Evolutionary conservation across 2,329 filamentous ascomycete genomes (phyloP), one percentile per base, ranked within the genome.

Genomic region (Lomentospora prolificans): DNA sequence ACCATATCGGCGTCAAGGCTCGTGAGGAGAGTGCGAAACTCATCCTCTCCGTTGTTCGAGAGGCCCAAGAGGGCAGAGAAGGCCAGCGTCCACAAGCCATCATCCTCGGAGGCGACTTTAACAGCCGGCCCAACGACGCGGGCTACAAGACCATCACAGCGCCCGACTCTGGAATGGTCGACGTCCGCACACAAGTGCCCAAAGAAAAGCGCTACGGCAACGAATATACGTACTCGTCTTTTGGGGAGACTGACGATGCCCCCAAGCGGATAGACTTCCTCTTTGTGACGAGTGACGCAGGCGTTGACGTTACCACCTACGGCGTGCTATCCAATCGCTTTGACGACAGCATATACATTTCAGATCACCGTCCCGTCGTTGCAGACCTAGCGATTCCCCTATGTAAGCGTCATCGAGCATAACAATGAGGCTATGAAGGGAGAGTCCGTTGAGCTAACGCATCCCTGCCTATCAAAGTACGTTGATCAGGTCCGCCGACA

Each of bases 71-170:
- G 22, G 30, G 27, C 24, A 24, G 17, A 22, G 30, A 25, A 14
- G 14, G n/a, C 9, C 19, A 19, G 61, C 60, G 22, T 51, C 57
- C 1, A 53, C 58, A n/a, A 61, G 64, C 12, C 71, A 73, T 86
- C 5, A 75, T 85, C 55, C 72, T 89, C 5, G 79, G 78, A 0
- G 86, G 86, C 2, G 86, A 89, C 64, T 83, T 90, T 66, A 89
- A 90, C 65, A 86, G 82, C 61, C 71, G 77, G 55, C 77, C 79
- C 0, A 70, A 71, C 1, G 78, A 79, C 46, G 75, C 75, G 36
- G 85, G 85, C 0, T 88, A 88, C 67, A 64, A 68, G 8, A 60
- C 63, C 0, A 59, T 70, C n/a, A 59, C 53, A 24, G 39, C 53
- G 4, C 25, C 41, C 46, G 58, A 62, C 6, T 55, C 62, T 6